Evolutionary conservation across 768 basidiomycete genomes (phyloP).

Genomic region (Tephrocybe sp.): DNA sequence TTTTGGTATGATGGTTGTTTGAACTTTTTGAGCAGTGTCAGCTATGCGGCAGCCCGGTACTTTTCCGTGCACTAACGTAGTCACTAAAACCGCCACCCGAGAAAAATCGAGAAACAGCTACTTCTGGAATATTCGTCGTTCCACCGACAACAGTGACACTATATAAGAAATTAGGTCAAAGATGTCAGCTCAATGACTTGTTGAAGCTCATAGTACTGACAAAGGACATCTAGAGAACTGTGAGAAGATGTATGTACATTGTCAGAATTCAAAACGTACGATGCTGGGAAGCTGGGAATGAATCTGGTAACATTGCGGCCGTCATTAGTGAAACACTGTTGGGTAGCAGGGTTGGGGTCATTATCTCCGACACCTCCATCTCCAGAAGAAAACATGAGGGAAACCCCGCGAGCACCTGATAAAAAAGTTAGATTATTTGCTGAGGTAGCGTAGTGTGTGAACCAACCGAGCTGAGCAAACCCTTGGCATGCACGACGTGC

Average conservation of each 20-base stretch:
- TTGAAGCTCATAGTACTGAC: slow-evolving; percentile 38
- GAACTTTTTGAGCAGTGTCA: slow-evolving; percentile 37
- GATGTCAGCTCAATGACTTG: no score
- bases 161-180: neutral
- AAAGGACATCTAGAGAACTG: slow-evolving; percentile 43
- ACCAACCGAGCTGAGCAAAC: slow-evolving; percentile 66
- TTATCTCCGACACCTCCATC: slow-evolving; percentile 72
- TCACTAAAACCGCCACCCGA: slow-evolving; percentile 78
- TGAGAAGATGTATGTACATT: neutral
- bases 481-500: slow-evolving; percentile 57
- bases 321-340: slow-evolving; percentile 59
- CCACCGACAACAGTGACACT: slow-evolving; percentile 78
- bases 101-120: slow-evolving; percentile 47
- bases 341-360: slow-evolving; percentile 48
- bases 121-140: slow-evolving; percentile 59
- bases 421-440: neutral
- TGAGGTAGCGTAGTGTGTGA: neutral
- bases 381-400: slow-evolving; percentile 65
- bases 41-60: neutral
- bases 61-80: slow-evolving; percentile 40
- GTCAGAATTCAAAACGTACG: slow-evolving; percentile 27
- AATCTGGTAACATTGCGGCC: slow-evolving; percentile 55
- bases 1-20: slow-evolving; percentile 55
- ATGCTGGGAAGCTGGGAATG: slow-evolving; percentile 60
- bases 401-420: slow-evolving; percentile 63